Percentiles rank a stretch among this genome's conserved stretches.
Evolutionary conservation across 345 rosid species (phyloP).

Genomic region (Kandelia obovata): DNA sequence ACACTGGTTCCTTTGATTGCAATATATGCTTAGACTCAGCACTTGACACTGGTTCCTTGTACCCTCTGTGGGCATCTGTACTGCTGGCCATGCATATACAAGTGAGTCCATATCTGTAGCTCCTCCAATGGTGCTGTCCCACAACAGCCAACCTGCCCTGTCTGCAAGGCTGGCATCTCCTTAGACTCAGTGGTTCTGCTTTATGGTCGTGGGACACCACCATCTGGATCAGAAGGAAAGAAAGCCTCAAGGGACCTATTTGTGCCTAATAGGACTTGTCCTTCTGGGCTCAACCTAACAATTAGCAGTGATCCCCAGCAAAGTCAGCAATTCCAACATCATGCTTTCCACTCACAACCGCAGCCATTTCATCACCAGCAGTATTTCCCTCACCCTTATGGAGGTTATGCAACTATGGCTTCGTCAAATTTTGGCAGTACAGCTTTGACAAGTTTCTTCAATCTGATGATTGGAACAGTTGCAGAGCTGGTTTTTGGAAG

Average conservation of each 20-base stretch:
- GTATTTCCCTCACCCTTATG: conserved; percentile 28
- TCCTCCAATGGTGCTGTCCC: conserved; percentile 15
- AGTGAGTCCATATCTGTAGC: conserved; percentile 21
- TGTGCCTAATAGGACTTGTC: conserved; percentile 20
- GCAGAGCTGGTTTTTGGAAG: conserved; percentile 37
- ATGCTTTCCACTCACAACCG: conserved; percentile 19
- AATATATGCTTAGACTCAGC: conserved; percentile 33
- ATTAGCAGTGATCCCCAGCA: conserved; percentile 4
- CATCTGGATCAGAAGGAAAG: conserved; percentile 5
- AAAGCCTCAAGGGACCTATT: not conserved
- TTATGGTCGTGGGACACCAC: conserved; percentile 18
- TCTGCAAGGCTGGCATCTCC: conserved; percentile 27
- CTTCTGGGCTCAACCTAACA: conserved; percentile 3
- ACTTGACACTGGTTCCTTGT: conserved; percentile 28
- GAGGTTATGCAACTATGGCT: conserved; percentile 23
- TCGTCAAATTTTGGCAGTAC: conserved; percentile 15
- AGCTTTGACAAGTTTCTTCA: conserved; percentile 37
- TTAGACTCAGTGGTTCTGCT: conserved; percentile 23
- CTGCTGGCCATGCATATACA: conserved; percentile 36
- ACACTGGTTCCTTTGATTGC: conserved; percentile 18
- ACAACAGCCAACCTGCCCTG: conserved; percentile 26
- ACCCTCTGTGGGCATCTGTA: conserved; percentile 30
- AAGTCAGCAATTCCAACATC: conserved; percentile 11
- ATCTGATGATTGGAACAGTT: conserved; percentile 52
- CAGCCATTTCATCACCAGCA: conserved; percentile 27